A percentile compares a stretch with the other conserved stretches of the same genome.
Conservation (phyloP, 176 grass and related monocot species). For the Stipa capillata region DNA sequence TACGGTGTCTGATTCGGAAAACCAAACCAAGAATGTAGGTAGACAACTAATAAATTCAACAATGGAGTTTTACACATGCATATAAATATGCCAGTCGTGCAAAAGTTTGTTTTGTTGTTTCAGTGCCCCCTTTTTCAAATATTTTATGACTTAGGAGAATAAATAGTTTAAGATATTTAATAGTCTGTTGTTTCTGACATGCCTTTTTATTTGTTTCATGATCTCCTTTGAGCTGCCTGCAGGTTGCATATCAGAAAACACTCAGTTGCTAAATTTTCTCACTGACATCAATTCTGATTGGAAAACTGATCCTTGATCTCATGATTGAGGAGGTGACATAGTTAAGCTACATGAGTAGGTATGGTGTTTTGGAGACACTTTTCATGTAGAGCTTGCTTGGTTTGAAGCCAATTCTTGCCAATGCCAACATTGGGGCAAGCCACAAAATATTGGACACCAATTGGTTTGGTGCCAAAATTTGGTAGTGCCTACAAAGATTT, state of each 20-base stretch:
- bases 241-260: constrained; percentile 84
- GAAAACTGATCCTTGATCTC: neutral
- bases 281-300: neutral
- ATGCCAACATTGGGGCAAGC: too few species aligned
- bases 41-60: neutral
- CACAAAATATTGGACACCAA: too few species aligned
- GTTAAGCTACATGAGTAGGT: neutral
- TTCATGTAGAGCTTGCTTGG: too few species aligned
- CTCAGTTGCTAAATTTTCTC: constrained; percentile 39
- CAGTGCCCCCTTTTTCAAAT: neutral
- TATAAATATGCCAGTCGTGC: neutral
- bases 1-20: neutral
- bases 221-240: constrained; percentile 7
- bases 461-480: too few species aligned
- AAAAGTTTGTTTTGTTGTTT: neutral
- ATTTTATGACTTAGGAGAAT: neutral
- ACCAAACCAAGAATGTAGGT: neutral
- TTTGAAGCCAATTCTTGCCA: too few species aligned
- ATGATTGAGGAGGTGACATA: constrained; percentile 8
- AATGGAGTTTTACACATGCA: neutral
- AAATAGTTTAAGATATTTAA: neutral
- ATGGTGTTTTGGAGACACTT: neutral
- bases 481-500: too few species aligned
- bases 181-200: neutral
- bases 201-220: neutral